Conservation (phyloP, 208 protist species). For the Acanthamoeba quina region DNA sequence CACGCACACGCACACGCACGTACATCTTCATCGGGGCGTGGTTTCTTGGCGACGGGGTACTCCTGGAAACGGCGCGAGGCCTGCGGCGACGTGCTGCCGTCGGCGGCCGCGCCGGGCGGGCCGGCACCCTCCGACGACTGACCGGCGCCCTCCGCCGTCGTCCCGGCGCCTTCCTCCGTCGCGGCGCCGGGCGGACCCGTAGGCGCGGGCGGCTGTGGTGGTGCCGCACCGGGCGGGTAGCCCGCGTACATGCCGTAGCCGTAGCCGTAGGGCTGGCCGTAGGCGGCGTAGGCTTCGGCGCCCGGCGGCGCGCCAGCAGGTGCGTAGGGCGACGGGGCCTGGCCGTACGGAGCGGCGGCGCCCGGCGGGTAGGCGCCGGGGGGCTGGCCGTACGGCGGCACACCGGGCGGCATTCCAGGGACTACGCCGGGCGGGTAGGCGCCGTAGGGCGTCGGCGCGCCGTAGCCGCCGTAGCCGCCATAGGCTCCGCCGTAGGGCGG, state of each 20-base stretch:
- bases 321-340: not conserved
- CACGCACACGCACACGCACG: not conserved
- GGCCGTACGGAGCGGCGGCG: not conserved
- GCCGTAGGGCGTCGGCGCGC: not conserved
- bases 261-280: not conserved
- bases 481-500: not conserved
- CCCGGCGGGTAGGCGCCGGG: not conserved
- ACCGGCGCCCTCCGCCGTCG: not conserved
- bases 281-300: not conserved
- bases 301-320: not conserved
- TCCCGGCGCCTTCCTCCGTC: not conserved
- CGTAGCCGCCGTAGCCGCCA: constrained; percentile 11
- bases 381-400: not conserved
- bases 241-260: not conserved
- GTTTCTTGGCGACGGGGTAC: not conserved
- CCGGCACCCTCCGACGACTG: not conserved
- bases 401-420: not conserved
- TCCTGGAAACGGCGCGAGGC: constrained; percentile 29
- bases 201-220: not conserved
- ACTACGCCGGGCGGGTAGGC: not conserved
- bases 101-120: not conserved
- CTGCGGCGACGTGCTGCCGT: not conserved
- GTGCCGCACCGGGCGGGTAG: not conserved
- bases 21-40: not conserved
- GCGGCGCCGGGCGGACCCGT: not conserved